A percentile compares a stretch with the other conserved stretches of the same genome.
phyloP scores from a whole-genome alignment of 169 alveolate genomes.

The Plasmodium ovale region DNA sequence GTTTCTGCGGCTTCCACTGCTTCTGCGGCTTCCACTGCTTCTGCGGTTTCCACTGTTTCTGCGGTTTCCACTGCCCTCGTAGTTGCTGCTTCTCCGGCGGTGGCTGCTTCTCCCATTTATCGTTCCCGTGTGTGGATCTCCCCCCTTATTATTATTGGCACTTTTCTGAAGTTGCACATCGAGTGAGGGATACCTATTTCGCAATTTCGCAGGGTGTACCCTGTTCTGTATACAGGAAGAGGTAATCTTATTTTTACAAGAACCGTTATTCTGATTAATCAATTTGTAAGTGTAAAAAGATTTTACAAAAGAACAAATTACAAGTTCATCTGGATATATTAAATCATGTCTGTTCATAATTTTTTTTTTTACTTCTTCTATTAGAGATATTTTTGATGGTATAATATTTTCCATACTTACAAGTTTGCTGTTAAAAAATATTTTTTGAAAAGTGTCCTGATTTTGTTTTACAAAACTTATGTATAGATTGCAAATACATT shows the following conservation, averaged over 20 bases:
- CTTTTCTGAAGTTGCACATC: too few species aligned
- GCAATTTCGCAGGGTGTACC: too few species aligned
- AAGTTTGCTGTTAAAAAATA: slow-evolving; percentile 20
- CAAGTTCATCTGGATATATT: slow-evolving; percentile 34
- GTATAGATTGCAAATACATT: slow-evolving; percentile 13
- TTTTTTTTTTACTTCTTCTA: slow-evolving; percentile 33
- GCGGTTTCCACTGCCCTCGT: too few species aligned
- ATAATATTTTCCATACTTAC: slow-evolving; percentile 19
- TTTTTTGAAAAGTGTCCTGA: slow-evolving; percentile 18
- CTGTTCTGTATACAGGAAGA: too few species aligned
- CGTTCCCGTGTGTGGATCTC: too few species aligned
- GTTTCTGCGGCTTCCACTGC: too few species aligned
- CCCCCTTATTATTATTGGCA: too few species aligned
- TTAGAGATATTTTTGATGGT: slow-evolving; percentile 6
- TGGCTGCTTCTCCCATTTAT: too few species aligned
- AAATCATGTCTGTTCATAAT: slow-evolving; percentile 14
- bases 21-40: too few species aligned
- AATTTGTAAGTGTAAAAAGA: slow-evolving; percentile 15
- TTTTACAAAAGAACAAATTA: slow-evolving; percentile 39
- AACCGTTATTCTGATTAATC: background rate
- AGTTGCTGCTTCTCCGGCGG: too few species aligned
- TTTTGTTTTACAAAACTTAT: slow-evolving; percentile 15
- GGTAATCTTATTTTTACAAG: background rate
- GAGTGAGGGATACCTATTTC: too few species aligned
- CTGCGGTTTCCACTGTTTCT: too few species aligned